A percentile compares a stretch with the other conserved stretches of the same genome.
Conservation (phyloP, 345 rosid species). For the Triadica sebifera region DNA sequence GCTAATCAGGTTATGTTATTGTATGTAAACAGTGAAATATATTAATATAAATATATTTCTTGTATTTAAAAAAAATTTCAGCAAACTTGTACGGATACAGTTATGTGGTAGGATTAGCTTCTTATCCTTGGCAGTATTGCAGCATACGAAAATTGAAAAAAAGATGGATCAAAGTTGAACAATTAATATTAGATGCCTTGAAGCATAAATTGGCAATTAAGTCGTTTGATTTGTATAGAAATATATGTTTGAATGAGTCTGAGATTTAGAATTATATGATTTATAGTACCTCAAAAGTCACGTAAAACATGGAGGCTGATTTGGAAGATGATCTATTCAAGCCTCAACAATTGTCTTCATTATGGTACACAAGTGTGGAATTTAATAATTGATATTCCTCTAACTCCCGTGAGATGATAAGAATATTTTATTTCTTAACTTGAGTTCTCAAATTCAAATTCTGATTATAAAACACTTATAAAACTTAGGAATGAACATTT, state of each 20-base stretch:
- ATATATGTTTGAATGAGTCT: constrained; percentile 37
- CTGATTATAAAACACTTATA: no score
- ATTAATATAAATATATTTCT: no score
- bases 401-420: no score
- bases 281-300: neutral
- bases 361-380: neutral
- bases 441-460: no score
- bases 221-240: constrained; percentile 21
- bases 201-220: constrained; percentile 9
- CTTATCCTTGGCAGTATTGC: constrained; percentile 12
- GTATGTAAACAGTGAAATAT: no score
- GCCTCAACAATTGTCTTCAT: neutral
- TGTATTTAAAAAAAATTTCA: no score
- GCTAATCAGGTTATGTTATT: no score
- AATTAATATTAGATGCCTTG: neutral
- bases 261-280: neutral
- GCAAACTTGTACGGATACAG: neutral
- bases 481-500: no score
- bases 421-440: no score
- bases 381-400: no score
- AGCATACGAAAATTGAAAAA: neutral
- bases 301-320: constrained; percentile 9
- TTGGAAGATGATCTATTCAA: neutral
- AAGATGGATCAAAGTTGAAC: no score
- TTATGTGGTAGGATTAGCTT: neutral